These are phyloP conservation scores for Globisporangium spiculum DNA, from an alignment of 352 stramenopile species.

Conservation along the genomic window DNA sequence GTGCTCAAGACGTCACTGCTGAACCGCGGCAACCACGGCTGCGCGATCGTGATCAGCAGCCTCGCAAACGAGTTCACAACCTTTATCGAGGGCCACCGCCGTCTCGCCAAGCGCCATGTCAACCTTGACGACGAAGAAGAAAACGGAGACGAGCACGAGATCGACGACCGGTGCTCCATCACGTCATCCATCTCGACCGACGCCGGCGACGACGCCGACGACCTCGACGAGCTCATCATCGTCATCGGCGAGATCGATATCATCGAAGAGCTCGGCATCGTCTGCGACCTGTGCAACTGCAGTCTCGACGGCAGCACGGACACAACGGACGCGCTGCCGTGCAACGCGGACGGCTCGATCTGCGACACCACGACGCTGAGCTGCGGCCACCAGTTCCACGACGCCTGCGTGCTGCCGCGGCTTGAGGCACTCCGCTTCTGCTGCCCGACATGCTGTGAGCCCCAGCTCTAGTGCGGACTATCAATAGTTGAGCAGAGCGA, in stretches of 20 bases:
- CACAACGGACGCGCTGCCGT: background rate
- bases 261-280: no score
- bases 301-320: no score
- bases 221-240: no score
- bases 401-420: constrained; percentile 18
- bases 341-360: no score
- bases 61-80: constrained; percentile 26
- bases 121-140: no score
- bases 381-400: constrained; percentile 25
- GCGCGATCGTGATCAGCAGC: constrained; percentile 23
- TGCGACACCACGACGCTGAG: constrained; percentile 15
- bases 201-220: no score
- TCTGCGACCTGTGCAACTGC: no score
- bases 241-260: no score
- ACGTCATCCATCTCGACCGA: no score
- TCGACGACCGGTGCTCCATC: no score
- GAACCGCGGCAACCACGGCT: constrained; percentile 37
- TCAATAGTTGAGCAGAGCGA: no score
- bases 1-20: constrained; percentile 30
- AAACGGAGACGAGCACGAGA: no score
- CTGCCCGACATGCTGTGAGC: constrained; percentile 17
- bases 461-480: background rate
- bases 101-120: background rate
- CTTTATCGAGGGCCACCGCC: constrained; percentile 15
- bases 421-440: constrained; percentile 14